Evolutionary conservation across 768 basidiomycete genomes (phyloP), one percentile per base, ranked within the genome.

Genomic region (Pleurotus cornucopiae): DNA sequence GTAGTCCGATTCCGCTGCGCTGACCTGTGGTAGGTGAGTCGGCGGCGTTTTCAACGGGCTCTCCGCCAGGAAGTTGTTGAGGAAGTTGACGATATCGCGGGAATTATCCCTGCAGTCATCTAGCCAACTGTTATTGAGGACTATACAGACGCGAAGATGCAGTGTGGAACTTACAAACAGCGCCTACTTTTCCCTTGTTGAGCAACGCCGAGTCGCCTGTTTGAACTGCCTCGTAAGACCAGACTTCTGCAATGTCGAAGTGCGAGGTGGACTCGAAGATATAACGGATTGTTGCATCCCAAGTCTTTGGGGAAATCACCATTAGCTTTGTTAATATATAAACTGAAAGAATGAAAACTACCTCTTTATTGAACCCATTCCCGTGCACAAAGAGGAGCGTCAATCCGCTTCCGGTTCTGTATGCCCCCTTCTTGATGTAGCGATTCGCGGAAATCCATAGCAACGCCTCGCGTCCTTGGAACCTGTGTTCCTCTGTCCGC

Each of bases 311-410:
- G 20, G 7, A n/a, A 49, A 3, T 41, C 38, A 3, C 7, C 21
- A n/a, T 25, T 18, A 34, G 7, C 20, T 20, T 20, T 20, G 20
- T 20, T 14, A 34, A 46, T 18, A 23, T 59, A 20, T 20, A 20
- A 20, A 20, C 20, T 81, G 49, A 6, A 9, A 30, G 6, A 30
- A 30, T 9, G 26, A 30, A 9, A 30, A 30, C 6, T 52, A 84
- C 90, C 83, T 95, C 92, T 67, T 94, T 95, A 48, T 82, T 83
- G 62, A 95, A 88, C 1, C 94, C 92, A 68, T 91, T 95, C 2
- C 90, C 91, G 67, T 95, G 94, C 2, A 83, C 81, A 47, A 90
- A 74, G 59, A 94, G 79, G 51, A 95, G 68, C 0, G 91, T 95
- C 7, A 89, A 51, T 0, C 87, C 82, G 12, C 71, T 70, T 18